These are phyloP conservation scores for Durusdinium trenchii DNA, from an alignment of 73 alveolate genomes.

Conservation along the genomic window DNA sequence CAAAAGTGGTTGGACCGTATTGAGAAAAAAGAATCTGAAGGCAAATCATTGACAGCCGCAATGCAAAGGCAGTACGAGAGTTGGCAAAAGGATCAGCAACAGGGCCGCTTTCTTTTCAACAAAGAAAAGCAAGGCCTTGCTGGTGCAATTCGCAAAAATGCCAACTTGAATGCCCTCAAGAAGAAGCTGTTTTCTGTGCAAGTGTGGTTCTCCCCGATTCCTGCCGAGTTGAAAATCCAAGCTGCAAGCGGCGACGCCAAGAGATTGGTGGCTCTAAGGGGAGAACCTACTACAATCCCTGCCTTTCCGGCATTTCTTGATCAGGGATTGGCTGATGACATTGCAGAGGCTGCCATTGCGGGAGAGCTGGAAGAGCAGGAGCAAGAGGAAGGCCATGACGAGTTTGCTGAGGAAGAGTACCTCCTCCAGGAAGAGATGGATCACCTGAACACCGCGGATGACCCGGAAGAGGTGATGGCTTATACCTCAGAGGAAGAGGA, in stretches of 20 bases:
- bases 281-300: not conserved
- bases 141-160: not conserved
- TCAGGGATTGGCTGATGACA: not conserved
- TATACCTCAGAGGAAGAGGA: not conserved
- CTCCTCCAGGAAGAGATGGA: not conserved
- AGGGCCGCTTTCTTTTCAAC: not conserved
- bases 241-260: not conserved
- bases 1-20: not conserved
- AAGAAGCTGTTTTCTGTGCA: not conserved
- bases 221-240: not conserved
- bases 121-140: not conserved
- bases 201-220: not conserved
- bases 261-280: not conserved
- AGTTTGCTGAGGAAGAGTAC: not conserved
- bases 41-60: not conserved
- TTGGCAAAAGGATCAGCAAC: not conserved
- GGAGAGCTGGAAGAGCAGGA: too few relatives aligned
- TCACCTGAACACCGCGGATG: not conserved
- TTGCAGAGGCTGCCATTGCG: not conserved
- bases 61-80: not conserved
- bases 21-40: not conserved
- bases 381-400: too few relatives aligned
- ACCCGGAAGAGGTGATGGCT: not conserved
- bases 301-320: not conserved
- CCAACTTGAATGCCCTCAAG: not conserved